Evolutionary conservation across 2,329 filamentous ascomycete genomes (phyloP), one percentile per base, ranked within the genome.

Genomic region (Beauveria varroae): DNA sequence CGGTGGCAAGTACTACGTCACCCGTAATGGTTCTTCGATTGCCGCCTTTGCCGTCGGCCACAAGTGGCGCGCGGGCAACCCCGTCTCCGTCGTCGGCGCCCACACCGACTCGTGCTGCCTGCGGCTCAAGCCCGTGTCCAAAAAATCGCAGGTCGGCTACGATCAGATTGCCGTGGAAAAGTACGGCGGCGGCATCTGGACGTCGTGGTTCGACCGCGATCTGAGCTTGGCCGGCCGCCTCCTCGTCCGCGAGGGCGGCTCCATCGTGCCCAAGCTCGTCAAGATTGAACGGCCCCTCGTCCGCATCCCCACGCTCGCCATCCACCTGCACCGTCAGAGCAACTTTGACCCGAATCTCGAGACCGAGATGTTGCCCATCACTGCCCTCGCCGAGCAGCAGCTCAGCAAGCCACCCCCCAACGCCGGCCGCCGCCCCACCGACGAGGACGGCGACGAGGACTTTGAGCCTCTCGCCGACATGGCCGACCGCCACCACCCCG

Each of bases 161-260:
- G 77, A 97, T 65, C 95, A 99, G 76, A 87, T 99, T 62, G 95
- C 93, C 58, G 93, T 97, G 57, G 95, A 99, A 80, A 93, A 91
- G 1, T 99, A 99, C 71, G 95, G 95, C 58, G 95, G 95, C 64
- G 95, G 95, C 61, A 87, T 98, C 70, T 98, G 93, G 93, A 93
- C 97, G 75, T 96, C 91, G 52, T 99, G 89, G 95, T 99, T 99
- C 71, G 95, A 99, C 74, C 87, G 95, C 56, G 95, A 99, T 73
- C 79, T 99, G 64, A 89, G 90, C 68, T 86, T 98, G 59, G 95
- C 95, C 37, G 95, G 95, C 9, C 84, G 95, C 63, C 90, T 90
- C 16, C 87, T 98, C 79, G 90, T 95, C 61, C 86, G 84, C 68
- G 86, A 87, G 62, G 82, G 82, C 52, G 83, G 89, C 62, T 86